Conservation (phyloP, 1,284 basidiomycete species). For the Malassezia vespertilionis region DNA sequence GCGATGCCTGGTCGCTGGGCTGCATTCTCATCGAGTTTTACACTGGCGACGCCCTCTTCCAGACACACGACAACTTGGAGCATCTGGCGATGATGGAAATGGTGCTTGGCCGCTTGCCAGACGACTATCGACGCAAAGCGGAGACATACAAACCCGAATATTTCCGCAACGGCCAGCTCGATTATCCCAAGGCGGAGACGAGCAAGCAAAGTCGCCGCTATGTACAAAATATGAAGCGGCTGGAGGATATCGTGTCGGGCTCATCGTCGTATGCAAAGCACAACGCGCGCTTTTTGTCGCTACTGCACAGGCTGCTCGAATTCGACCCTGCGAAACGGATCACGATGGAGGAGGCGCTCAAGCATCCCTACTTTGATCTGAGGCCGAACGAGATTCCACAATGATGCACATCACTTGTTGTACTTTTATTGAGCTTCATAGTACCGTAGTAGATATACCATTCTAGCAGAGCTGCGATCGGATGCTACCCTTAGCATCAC, state of each 20-base stretch:
- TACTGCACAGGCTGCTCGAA: conserved; percentile 72
- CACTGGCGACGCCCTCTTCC: conserved; percentile 92
- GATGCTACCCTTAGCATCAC: too few relatives aligned
- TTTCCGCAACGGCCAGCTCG: conserved; percentile 73
- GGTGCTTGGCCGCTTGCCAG: conserved; percentile 93
- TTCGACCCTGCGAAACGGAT: conserved; percentile 70
- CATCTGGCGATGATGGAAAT: conserved; percentile 99
- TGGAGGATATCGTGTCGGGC: conserved; percentile 71
- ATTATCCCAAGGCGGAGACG: conserved; percentile 80
- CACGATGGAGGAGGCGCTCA: conserved; percentile 36
- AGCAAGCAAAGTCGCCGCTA: conserved; percentile 84
- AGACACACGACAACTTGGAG: conserved; percentile 96
- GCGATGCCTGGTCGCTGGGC: conserved; percentile 94
- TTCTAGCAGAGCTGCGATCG: too few relatives aligned
- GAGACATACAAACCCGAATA: conserved; percentile 69
- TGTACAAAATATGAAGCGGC: conserved; percentile 69
- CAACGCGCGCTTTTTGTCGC: conserved; percentile 71
- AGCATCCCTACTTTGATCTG: conserved; percentile 43
- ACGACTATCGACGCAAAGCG: conserved; percentile 57
- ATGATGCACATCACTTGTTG: too few relatives aligned
- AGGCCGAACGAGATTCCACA: conserved; percentile 34
- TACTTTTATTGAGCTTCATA: too few relatives aligned
- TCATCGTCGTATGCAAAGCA: conserved; percentile 31
- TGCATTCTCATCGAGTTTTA: conserved; percentile 98
- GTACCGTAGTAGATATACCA: too few relatives aligned